A percentile compares a stretch with the other conserved stretches of the same genome.
phyloP scores from a whole-genome alignment of 306 rosid species.

The Cucurbita ficifolia region DNA sequence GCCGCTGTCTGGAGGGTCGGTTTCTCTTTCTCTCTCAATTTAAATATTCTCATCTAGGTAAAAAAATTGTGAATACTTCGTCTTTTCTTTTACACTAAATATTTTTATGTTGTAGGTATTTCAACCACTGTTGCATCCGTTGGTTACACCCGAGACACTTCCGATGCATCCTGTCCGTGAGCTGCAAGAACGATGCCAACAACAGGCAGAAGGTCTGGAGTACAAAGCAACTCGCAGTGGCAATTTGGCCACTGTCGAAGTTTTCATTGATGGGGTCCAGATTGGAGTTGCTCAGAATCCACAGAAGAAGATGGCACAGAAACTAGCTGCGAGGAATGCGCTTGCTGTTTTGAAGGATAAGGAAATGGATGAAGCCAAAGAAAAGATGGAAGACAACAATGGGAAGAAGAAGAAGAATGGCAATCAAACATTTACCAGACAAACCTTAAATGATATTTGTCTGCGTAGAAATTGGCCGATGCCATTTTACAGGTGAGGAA shows the following conservation, averaged over 20 bases:
- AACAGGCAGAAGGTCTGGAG: slow-evolving; percentile 95
- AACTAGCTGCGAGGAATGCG: slow-evolving; percentile 93
- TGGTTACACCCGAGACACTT: slow-evolving; percentile 97
- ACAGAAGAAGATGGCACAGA: slow-evolving; percentile 99
- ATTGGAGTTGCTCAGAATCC: slow-evolving; percentile 80
- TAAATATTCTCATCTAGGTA: not conserved
- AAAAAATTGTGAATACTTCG: not conserved
- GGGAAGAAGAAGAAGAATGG: slow-evolving; percentile 66
- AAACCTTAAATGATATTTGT: slow-evolving; percentile 84
- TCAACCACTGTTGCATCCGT: slow-evolving; percentile 88
- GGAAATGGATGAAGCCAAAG: slow-evolving; percentile 52
- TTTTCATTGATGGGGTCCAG: slow-evolving; percentile 82
- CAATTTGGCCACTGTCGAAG: slow-evolving; percentile 89
- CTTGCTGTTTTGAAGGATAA: slow-evolving; percentile 78
- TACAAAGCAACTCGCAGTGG: slow-evolving; percentile 86
- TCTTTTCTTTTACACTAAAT: slow-evolving; percentile 1
- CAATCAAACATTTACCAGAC: slow-evolving; percentile 82
- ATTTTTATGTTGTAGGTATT: slow-evolving; percentile 36
- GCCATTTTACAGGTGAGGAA: slow-evolving; percentile 68
- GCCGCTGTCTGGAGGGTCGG: slow-evolving; percentile 70
- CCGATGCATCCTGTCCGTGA: slow-evolving; percentile 99
- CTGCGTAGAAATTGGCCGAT: slow-evolving; percentile 94
- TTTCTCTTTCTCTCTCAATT: not conserved
- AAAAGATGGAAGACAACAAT: slow-evolving; percentile 36
- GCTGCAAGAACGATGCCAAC: slow-evolving; percentile 98